Evolutionary conservation across 805 yeast genomes (phyloP), one percentile per base, ranked within the genome.

Genomic region (Kazachstania kunashirensis): DNA sequence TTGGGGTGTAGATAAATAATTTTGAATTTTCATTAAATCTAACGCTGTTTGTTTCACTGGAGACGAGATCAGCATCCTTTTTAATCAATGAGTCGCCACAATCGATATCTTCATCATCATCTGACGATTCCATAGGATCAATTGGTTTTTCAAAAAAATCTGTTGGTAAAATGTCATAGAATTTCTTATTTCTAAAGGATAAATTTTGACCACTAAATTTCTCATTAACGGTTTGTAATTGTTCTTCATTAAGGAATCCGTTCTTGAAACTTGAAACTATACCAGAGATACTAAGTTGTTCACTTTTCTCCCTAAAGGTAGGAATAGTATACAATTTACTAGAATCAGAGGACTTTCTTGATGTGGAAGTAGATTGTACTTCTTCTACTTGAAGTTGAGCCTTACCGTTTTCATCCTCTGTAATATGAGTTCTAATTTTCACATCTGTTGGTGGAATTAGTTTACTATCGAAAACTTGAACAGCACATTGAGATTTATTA

Each of bases 311-410:
- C 32, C 53, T 44, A 48, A 71, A 61, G 15, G 76, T 70, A 26
- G 76, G 77, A 50, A 71, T 65, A 40, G 55, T 47, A 13, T 41
- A 42, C 6, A 45, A 20, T 27, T 43, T 42, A 27, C 48, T 49
- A 20, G 32, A 17, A 16, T 21, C 21, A 8, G 25, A 19, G 8
- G 38, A 31, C 3, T 14, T 14, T 6, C 34, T 28, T 4, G 41
- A 38, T 15, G 38, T 25, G 10, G 39, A 20, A 9, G 21, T 15
- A 3, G 19, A 18, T 13, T 16, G 24, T 11, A 16, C 30, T 18
- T 29, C 31, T 3, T 14, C 13, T 8, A 29, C 23, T 13, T 16
- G 20, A 11, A n/a, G n/a, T n/a, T n/a, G n/a, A n/a, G n/a, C n/a
- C n/a, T n/a, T n/a, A n/a, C n/a, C n/a, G n/a, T n/a, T n/a, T n/a